Percentiles rank a stretch among this genome's conserved stretches.
Conservation (phyloP, 176 grass and related monocot species). For the Phoenix dactylifera region DNA sequence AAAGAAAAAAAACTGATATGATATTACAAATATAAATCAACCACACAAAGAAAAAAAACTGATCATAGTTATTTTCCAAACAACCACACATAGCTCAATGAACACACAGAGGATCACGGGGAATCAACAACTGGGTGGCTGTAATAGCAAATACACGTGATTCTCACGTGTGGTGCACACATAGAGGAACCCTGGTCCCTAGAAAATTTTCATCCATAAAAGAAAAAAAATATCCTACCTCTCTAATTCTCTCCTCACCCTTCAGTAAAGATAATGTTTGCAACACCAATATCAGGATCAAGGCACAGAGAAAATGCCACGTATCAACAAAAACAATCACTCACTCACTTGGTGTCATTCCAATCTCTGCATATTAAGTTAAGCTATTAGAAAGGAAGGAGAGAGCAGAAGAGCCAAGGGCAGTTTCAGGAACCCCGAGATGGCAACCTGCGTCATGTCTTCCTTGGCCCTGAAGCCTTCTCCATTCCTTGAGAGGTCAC, state of each 20-base stretch:
- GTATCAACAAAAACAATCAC: neutral
- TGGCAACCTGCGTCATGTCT: conserved; percentile 20
- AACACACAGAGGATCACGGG: too few relatives aligned
- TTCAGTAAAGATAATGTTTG: conserved; percentile 12
- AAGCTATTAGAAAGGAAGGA: neutral
- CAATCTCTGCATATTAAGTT: neutral
- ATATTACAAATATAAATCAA: too few relatives aligned
- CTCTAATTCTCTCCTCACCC: neutral
- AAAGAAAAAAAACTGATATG: too few relatives aligned
- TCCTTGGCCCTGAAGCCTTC: conserved; percentile 22
- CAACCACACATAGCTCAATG: too few relatives aligned
- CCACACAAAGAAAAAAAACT: too few relatives aligned
- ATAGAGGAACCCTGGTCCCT: too few relatives aligned
- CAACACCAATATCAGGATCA: conserved; percentile 6
- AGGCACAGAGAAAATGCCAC: neutral
- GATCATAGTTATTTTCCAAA: too few relatives aligned
- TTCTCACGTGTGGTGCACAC: too few relatives aligned
- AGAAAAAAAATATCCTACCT: too few relatives aligned
- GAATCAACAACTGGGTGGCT: too few relatives aligned
- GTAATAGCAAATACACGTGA: too few relatives aligned
- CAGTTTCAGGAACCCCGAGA: neutral
- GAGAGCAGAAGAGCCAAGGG: neutral
- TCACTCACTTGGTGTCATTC: neutral
- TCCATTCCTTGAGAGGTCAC: conserved; percentile 7
- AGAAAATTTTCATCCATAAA: too few relatives aligned